Evolutionary conservation across 2,329 filamentous ascomycete species (phyloP).

Genomic region (Lasiodiplodia sp.): DNA sequence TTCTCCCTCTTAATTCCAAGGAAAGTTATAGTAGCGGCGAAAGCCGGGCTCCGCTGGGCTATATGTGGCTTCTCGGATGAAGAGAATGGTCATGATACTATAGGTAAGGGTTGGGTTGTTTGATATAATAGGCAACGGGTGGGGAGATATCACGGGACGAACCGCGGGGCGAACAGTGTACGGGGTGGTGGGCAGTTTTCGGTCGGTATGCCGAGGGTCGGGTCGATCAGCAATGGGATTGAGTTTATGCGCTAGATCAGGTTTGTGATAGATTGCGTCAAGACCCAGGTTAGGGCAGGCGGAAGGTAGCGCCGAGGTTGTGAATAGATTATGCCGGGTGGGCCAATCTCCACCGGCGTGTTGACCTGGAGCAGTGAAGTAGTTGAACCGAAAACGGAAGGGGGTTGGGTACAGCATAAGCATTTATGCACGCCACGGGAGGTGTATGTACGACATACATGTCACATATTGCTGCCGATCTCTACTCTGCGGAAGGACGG

Average conservation of each 20-base stretch:
- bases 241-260: neutral
- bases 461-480: neutral
- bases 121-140: neutral
- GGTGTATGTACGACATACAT: constrained; percentile 2
- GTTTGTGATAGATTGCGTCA: constrained; percentile 1
- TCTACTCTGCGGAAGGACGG: neutral
- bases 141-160: neutral
- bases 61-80: neutral
- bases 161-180: neutral
- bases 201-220: neutral
- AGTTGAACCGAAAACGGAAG: neutral
- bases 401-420: neutral
- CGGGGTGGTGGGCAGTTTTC: neutral
- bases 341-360: neutral
- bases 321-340: neutral
- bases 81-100: neutral
- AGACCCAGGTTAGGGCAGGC: neutral
- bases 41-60: neutral
- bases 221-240: neutral
- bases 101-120: neutral
- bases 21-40: neutral
- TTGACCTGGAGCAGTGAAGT: too few species aligned
- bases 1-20: too few species aligned
- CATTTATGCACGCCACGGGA: constrained; percentile 15
- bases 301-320: neutral